These are phyloP conservation scores for Neurospora sp. DNA, from an alignment of 495 filamentous ascomycete genomes.

Conservation along the genomic window DNA sequence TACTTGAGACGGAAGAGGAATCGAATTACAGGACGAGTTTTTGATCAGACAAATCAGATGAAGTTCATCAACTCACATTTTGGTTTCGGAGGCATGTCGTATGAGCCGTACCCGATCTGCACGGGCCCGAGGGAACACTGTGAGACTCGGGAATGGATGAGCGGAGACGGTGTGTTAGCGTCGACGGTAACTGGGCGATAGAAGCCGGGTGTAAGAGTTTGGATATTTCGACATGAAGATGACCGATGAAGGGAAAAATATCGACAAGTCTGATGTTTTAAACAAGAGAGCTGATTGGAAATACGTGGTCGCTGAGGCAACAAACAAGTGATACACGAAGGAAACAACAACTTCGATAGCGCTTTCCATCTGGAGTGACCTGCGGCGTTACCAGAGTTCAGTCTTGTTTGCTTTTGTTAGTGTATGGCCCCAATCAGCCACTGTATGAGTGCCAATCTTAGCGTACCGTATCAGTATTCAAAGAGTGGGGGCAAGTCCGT, in stretches of 20 bases:
- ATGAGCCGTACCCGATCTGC: not conserved
- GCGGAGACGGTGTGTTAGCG: not conserved
- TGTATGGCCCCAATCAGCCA: not conserved
- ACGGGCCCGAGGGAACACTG: not conserved
- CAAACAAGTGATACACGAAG: not conserved
- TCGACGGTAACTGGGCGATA: not conserved
- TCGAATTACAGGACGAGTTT: too few relatives aligned
- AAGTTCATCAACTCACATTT: slow-evolving; percentile 8
- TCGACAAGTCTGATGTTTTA: not conserved
- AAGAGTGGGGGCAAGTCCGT: not conserved
- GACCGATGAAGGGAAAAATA: not conserved
- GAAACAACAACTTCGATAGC: not conserved
- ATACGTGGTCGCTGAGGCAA: not conserved
- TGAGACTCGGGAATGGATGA: not conserved
- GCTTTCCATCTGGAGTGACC: not conserved
- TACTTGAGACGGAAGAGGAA: too few relatives aligned
- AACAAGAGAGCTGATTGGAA: not conserved
- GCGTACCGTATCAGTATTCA: not conserved
- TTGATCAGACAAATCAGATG: not conserved
- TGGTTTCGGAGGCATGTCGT: not conserved
- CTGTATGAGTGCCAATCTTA: not conserved
- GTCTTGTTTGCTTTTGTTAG: not conserved
- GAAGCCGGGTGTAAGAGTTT: not conserved
- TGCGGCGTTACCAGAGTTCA: not conserved
- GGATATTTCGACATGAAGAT: not conserved